These are phyloP conservation scores for Adenanthera pavonina DNA, from an alignment of 306 rosid species.

Conservation along the genomic window DNA sequence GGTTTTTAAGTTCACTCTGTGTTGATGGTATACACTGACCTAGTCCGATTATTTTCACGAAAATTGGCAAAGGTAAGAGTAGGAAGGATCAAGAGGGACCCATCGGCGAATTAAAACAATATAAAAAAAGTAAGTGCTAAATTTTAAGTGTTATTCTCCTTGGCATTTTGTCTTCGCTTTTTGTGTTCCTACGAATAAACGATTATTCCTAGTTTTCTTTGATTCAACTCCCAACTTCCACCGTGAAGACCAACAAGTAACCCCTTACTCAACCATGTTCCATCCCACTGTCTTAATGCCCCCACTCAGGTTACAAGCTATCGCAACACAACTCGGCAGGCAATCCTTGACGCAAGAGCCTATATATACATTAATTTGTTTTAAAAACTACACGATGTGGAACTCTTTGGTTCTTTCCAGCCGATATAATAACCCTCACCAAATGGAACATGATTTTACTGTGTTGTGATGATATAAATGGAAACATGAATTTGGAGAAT, in stretches of 20 bases:
- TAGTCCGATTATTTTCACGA: no score
- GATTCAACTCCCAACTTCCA: background rate
- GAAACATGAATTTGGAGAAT: background rate
- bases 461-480: background rate
- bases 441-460: background rate
- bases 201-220: no score
- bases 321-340: background rate
- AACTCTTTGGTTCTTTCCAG: background rate
- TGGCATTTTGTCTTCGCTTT: no score
- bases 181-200: no score
- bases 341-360: fast-evolving
- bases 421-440: background rate
- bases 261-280: background rate
- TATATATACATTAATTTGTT: background rate
- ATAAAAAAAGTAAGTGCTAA: no score
- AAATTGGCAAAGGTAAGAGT: no score
- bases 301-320: background rate
- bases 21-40: no score
- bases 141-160: no score
- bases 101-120: no score
- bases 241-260: background rate
- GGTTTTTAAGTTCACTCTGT: no score
- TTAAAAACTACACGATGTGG: background rate
- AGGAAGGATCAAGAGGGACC: no score
- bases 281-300: background rate